phyloP scores from a whole-genome alignment of 768 basidiomycete genomes.

The Rossbeevera mucosa region DNA sequence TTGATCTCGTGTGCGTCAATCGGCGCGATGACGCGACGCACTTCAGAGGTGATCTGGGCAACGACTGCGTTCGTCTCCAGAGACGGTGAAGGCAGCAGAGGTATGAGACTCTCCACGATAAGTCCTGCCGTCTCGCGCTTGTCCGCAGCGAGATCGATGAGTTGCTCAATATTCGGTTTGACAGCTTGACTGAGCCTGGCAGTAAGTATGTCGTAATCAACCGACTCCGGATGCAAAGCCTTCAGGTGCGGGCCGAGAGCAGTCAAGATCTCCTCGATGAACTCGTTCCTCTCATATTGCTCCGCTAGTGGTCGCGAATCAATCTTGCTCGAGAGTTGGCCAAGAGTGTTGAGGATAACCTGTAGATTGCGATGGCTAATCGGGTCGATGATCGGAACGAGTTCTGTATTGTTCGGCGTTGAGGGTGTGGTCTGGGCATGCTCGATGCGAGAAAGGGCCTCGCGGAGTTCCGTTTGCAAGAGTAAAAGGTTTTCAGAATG shows the following conservation, averaged over 20 bases:
- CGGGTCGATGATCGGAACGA: constrained; percentile 52
- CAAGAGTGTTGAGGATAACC: constrained; percentile 58
- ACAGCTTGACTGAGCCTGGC: constrained; percentile 75
- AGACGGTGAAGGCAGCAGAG: constrained; percentile 50
- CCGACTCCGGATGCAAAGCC: constrained; percentile 55
- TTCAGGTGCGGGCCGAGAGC: constrained; percentile 58
- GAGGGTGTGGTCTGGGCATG: constrained; percentile 17
- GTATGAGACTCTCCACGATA: constrained; percentile 69
- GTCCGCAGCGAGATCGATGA: constrained; percentile 85
- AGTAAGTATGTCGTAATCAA: constrained; percentile 79
- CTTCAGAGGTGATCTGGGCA: constrained; percentile 59
- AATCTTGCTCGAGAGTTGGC: constrained; percentile 37
- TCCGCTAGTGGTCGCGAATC: constrained; percentile 33
- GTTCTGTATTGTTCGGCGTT: constrained; percentile 24
- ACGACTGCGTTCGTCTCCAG: constrained; percentile 55
- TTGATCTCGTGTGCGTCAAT: constrained; percentile 84
- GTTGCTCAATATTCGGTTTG: constrained; percentile 83
- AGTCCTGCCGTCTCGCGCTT: constrained; percentile 83
- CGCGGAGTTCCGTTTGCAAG: constrained; percentile 58
- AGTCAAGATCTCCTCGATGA: constrained; percentile 57
- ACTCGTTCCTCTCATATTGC: constrained; percentile 50
- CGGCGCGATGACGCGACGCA: constrained; percentile 66
- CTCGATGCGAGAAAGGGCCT: constrained; percentile 43
- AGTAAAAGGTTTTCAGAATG: constrained; percentile 55
- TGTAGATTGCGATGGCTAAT: constrained; percentile 52